Conservation (phyloP, 2,329 filamentous ascomycete genomes). For the Calonectria leucothoes region DNA sequence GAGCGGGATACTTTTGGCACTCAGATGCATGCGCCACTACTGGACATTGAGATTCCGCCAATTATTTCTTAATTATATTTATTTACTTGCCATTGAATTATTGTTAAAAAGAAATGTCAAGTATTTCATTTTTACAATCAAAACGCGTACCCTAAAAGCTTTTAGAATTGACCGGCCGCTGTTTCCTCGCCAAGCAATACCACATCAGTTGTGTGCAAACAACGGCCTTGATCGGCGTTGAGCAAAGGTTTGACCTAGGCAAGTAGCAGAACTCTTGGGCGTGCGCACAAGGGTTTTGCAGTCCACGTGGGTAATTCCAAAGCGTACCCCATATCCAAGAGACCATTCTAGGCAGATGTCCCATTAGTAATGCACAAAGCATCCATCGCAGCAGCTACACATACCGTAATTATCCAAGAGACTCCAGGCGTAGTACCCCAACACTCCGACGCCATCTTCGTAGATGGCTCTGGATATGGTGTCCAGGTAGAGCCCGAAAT, state of each 20-base stretch:
- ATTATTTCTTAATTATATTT: background rate
- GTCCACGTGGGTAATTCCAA: conserved; percentile 27
- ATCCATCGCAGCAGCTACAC: background rate
- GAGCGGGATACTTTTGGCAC: background rate
- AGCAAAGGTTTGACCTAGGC: too few relatives aligned
- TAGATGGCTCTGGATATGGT: conserved; percentile 41
- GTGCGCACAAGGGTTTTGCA: conserved; percentile 29
- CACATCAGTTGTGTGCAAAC: too few relatives aligned
- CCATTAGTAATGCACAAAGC: background rate
- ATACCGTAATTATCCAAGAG: conserved; percentile 31
- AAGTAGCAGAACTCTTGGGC: conserved; percentile 28
- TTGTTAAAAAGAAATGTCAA: too few relatives aligned
- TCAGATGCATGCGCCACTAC: background rate
- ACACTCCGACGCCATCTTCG: conserved; percentile 21
- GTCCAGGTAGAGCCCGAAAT: conserved; percentile 53
- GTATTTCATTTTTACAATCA: too few relatives aligned
- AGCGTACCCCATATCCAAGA: conserved; percentile 26
- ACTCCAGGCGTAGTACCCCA: conserved; percentile 33
- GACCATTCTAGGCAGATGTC: conserved; percentile 22
- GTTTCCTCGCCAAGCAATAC: too few relatives aligned
- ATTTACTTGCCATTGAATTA: too few relatives aligned
- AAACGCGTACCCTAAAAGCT: too few relatives aligned
- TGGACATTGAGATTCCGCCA: background rate
- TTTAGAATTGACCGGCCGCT: too few relatives aligned
- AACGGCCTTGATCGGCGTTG: too few relatives aligned